Evolutionary conservation across 805 yeast species (phyloP), one percentile per base, ranked within the genome.

Genomic region (Kregervanrija pseudodelftensis): DNA sequence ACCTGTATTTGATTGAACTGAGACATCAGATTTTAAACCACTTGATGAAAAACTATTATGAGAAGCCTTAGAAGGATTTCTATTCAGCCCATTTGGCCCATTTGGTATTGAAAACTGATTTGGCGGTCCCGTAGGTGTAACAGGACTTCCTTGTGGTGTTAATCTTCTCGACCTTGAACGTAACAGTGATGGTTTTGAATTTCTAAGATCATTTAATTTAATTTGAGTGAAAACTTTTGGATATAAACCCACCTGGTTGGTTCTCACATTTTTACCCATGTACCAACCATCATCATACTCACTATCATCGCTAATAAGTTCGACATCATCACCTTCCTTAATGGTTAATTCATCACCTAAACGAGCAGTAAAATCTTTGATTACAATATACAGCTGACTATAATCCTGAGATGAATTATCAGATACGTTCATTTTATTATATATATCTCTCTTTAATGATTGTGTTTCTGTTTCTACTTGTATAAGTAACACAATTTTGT

Each of bases 231-330:
- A 91, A 3, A 88, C 79, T 52, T 85, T 85, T 11, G 99, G 99
- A 58, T 89, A 93, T 36, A 91, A 68, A 0, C 99, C 99, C 11
- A 87, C 91, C 43, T 77, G 74, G 43, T 78, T 76, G 0, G 91
- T 80, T 41, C 76, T 58, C 41, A 87, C 59, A 54, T 90, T 90
- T 48, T 79, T 80, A 3, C 96, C 96, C 74, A 86, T 84, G 59
- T 83, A 93, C 99, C 99, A 93, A 13, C 98, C 97, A 64, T 93
- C 98, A 55, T 86, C 85, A 63, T 85, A 93, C 58, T 87, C 96
- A 49, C 82, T 77, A 65, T 93, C 99, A 64, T 89, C 96, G 37
- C 95, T 87, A 16, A 93, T 77, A 8, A 93, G 87, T 61, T 88
- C 95, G 46, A 93, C 73, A 49, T 78, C 80, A 60, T 93, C 97